Evolutionary conservation across 805 yeast genomes (phyloP), one percentile per base, ranked within the genome.

Genomic region (Suhomyces xylopsoci): DNA sequence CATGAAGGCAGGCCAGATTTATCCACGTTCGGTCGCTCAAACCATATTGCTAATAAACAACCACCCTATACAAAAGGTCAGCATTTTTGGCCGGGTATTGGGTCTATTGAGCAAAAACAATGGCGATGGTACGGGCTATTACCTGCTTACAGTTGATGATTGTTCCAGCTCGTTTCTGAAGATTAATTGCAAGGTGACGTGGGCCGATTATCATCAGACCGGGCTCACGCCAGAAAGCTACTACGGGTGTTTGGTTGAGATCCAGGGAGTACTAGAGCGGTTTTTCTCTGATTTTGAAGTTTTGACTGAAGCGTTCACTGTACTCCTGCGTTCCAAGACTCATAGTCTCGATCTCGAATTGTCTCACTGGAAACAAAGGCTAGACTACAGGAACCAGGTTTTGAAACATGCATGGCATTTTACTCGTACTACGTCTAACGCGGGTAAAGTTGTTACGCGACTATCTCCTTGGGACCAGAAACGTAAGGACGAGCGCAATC

Each of bases 81-180:
- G 49, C 5, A 54, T 74, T 0, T 50, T 57, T 24, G 79, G 79
- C 2, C 59, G 65, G 7, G 56, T 74, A 10, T 57, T 60, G 25
- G 60, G 57, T 32, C 41, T 26, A 19, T 41, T 10, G 26, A 57
- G 51, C 45, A 59, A 51, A 19, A 51, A 30, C 61, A 5, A 17
- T 38, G 42, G 42, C 24, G 17, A 38, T 17, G 42, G 42, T 17
- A 17, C 24, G 7, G 42, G 42, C 42, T 38, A 17, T 58, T 24
- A 34, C 47, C 34, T 65, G 17, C 10, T 74, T 7, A 54, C 59
- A 5, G 28, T 75, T 3, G 79, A 75, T 50, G 79, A 75, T 55
- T 63, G 55, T 19, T 73, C 77, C 12, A 69, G 71, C 2, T 49
- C 48, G 2, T 9, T 53, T 1, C 75, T 70, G 72, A 45, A 53